Conservation (phyloP, 2,329 filamentous ascomycete genomes). For the Cladophialophora carrionii region DNA sequence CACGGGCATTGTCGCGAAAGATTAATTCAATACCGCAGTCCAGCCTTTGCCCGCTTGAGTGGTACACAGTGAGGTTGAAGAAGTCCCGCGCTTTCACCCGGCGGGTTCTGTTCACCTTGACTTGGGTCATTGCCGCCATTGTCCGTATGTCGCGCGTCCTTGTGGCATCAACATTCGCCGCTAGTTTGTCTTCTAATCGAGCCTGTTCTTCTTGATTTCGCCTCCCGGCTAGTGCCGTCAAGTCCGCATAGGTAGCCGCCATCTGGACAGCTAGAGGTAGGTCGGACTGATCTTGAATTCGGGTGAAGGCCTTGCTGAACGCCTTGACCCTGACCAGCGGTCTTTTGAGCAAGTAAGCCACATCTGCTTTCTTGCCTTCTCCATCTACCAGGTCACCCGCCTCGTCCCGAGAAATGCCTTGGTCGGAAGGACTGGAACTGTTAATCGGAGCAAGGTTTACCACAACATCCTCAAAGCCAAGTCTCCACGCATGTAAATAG, state of each 20-base stretch:
- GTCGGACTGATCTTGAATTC: slow-evolving; percentile 47
- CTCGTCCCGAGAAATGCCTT: slow-evolving; percentile 60
- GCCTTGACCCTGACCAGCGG: slow-evolving; percentile 87
- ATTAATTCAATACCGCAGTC: slow-evolving; percentile 88
- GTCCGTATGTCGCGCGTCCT: slow-evolving; percentile 78
- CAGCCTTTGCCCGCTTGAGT: slow-evolving; percentile 87
- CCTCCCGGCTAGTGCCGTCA: slow-evolving; percentile 76
- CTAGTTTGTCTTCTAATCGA: slow-evolving; percentile 81
- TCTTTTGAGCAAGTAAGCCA: slow-evolving; percentile 87
- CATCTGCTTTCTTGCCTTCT: slow-evolving; percentile 87
- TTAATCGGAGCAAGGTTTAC: slow-evolving; percentile 85
- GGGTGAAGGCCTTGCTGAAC: slow-evolving; percentile 80
- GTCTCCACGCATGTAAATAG: slow-evolving; percentile 84
- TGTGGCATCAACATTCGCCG: slow-evolving; percentile 78
- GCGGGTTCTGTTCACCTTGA: slow-evolving; percentile 73
- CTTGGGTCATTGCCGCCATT: slow-evolving; percentile 69
- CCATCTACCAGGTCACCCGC: slow-evolving; percentile 67
- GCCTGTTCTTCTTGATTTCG: slow-evolving; percentile 73
- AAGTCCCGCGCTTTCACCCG: slow-evolving; percentile 88
- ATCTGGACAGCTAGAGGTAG: slow-evolving; percentile 60
- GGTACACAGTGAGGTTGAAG: slow-evolving; percentile 80
- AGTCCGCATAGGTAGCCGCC: slow-evolving; percentile 66
- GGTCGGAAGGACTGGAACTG: slow-evolving; percentile 55
- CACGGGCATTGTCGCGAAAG: slow-evolving; percentile 76
- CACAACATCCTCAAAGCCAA: slow-evolving; percentile 92